Evolutionary conservation across 73 alveolate genomes (phyloP).

Genomic region (Diophrys appendiculata): DNA sequence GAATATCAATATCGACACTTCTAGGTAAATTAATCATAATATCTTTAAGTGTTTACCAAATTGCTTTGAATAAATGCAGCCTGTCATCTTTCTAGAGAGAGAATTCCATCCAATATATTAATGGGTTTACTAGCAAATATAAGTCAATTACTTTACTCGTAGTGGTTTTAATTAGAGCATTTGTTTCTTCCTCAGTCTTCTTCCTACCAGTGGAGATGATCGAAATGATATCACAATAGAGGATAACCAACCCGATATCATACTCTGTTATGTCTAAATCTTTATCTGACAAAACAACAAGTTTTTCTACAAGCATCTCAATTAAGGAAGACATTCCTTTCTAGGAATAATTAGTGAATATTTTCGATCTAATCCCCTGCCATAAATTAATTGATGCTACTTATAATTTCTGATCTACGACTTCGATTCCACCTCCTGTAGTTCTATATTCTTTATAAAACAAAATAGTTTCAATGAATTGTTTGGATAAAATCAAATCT

Average conservation of each 20-base stretch:
- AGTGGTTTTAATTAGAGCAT: conserved; percentile 39
- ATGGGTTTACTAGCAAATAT: conserved; percentile 57
- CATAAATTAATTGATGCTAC: conserved; percentile 29
- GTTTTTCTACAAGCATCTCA: conserved; percentile 57
- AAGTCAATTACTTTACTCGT: conserved; percentile 46
- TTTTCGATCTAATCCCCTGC: conserved; percentile 59
- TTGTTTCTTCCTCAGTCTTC: conserved; percentile 64
- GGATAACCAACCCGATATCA: conserved; percentile 20
- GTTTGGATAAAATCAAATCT: conserved; percentile 47
- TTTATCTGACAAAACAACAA: conserved; percentile 39
- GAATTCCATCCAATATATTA: conserved; percentile 62
- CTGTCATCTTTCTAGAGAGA: conserved; percentile 64
- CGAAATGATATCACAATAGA: conserved; percentile 40
- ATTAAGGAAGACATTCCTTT: conserved; percentile 50
- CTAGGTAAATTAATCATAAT: conserved; percentile 54
- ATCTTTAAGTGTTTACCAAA: conserved; percentile 60
- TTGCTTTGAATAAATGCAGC: conserved; percentile 49
- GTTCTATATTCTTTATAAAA: not conserved
- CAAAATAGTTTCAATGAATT: conserved; percentile 25
- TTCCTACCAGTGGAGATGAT: conserved; percentile 50
- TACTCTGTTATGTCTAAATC: conserved; percentile 53
- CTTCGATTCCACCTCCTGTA: too few species aligned
- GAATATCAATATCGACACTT: conserved; percentile 53
- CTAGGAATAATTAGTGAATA: conserved; percentile 58
- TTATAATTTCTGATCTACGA: conserved; percentile 1